Percentiles rank a stretch among this genome's conserved stretches.
Evolutionary conservation across 2,329 filamentous ascomycete species (phyloP).

Genomic region (Apiospora koreana): DNA sequence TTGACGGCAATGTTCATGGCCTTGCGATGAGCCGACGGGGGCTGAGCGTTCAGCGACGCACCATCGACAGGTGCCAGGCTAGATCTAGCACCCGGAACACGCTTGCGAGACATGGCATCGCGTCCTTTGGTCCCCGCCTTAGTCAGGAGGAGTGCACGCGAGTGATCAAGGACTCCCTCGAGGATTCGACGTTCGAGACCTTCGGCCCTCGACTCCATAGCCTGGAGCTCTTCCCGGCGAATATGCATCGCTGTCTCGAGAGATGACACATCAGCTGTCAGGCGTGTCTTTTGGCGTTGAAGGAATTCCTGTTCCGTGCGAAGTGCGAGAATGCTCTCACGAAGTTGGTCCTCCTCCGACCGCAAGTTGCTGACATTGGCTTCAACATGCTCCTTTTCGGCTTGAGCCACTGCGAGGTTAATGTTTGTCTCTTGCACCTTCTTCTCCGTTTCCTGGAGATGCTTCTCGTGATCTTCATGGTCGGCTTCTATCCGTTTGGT

Average conservation of each 20-base stretch:
- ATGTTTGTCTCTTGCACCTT: slow-evolving; percentile 77
- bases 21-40: slow-evolving; percentile 21
- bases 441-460: slow-evolving; percentile 75
- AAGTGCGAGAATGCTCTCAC: slow-evolving; percentile 57
- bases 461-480: slow-evolving; percentile 75
- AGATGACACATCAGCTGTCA: slow-evolving; percentile 84
- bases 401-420: slow-evolving; percentile 73
- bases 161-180: slow-evolving; percentile 95
- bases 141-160: slow-evolving; percentile 81
- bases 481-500: slow-evolving; percentile 74
- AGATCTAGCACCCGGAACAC: slow-evolving; percentile 40
- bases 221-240: slow-evolving; percentile 84
- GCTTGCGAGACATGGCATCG: slow-evolving; percentile 62
- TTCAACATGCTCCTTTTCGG: slow-evolving; percentile 64
- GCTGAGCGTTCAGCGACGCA: slow-evolving; percentile 23
- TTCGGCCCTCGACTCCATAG: slow-evolving; percentile 89
- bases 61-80: slow-evolving; percentile 41
- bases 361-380: slow-evolving; percentile 52
- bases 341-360: slow-evolving; percentile 55
- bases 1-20: slow-evolving; percentile 57
- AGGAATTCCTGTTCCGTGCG: slow-evolving; percentile 74
- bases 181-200: slow-evolving; percentile 88
- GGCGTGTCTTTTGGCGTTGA: slow-evolving; percentile 72
- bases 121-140: slow-evolving; percentile 54
- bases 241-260: slow-evolving; percentile 88